A percentile compares a stretch with the other conserved stretches of the same genome.
phyloP scores from a whole-genome alignment of 768 basidiomycete genomes.

The Lactifluus subvellereus region DNA sequence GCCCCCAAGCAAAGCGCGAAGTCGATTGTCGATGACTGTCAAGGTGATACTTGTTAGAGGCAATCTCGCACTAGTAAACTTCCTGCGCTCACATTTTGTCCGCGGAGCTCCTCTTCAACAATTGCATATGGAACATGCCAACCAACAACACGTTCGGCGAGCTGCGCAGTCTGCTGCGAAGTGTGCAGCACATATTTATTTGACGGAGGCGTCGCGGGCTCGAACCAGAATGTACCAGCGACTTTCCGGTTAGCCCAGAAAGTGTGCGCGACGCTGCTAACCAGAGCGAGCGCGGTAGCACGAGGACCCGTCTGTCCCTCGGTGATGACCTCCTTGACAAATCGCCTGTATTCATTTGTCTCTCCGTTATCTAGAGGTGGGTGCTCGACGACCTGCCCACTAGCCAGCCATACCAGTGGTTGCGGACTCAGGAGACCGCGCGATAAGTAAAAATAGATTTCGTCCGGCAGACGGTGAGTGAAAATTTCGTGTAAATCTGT shows the following conservation, averaged over 20 bases:
- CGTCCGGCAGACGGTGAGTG: conserved; percentile 89
- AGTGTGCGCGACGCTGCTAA: conserved; percentile 70
- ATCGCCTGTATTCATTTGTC: conserved; percentile 89
- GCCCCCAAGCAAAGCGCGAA: conserved; percentile 92
- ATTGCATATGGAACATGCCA: conserved; percentile 86
- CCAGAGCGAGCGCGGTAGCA: conserved; percentile 82
- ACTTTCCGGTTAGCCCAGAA: conserved; percentile 82
- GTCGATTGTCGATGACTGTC: conserved; percentile 94
- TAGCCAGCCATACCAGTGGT: conserved; percentile 91
- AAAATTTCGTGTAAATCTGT: conserved; percentile 91
- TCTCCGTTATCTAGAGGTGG: conserved; percentile 93
- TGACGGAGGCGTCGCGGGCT: conserved; percentile 40
- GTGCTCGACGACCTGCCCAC: conserved; percentile 76
- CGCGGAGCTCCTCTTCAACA: conserved; percentile 89
- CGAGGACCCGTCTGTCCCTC: conserved; percentile 92
- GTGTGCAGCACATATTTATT: conserved; percentile 66
- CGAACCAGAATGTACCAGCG: conserved; percentile 70
- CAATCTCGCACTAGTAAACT: neutral
- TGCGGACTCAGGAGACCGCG: conserved; percentile 86
- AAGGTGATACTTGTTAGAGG: neutral
- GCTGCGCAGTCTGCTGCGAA: conserved; percentile 71
- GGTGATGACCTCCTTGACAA: conserved; percentile 93
- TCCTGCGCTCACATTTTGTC: conserved; percentile 78
- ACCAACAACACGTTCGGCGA: conserved; percentile 79
- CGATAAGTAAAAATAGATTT: conserved; percentile 94